A percentile compares a stretch with the other conserved stretches of the same genome.
phyloP scores from a whole-genome alignment of 2,329 filamentous ascomycete species.

The Sporothrix globosa region DNA sequence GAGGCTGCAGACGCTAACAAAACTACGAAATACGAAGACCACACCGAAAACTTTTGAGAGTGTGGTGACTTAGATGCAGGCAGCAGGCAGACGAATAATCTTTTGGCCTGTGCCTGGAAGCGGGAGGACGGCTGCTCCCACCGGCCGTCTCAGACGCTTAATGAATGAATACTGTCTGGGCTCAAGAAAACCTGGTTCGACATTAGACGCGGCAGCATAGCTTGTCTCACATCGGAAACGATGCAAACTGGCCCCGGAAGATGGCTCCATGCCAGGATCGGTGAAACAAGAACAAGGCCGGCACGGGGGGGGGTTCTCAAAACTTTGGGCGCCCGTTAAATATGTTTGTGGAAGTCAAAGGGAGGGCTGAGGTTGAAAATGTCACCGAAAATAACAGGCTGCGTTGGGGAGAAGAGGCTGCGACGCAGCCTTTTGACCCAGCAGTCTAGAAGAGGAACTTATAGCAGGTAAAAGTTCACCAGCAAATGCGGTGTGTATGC shows the following conservation, averaged over 20 bases:
- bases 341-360: background rate
- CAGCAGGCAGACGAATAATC: conserved; percentile 11
- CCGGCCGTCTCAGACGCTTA: background rate
- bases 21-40: background rate
- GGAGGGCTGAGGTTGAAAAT: background rate
- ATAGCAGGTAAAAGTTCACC: too few species aligned
- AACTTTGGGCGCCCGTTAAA: background rate
- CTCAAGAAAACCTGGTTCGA: background rate
- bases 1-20: background rate
- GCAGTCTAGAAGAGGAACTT: background rate
- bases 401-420: background rate
- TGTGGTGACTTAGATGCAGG: background rate
- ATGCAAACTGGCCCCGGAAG: background rate
- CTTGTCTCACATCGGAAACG: background rate
- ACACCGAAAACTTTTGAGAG: background rate
- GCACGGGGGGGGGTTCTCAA: too few species aligned
- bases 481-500: background rate
- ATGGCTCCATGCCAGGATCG: background rate
- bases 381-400: background rate
- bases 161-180: too few species aligned
- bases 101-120: background rate
- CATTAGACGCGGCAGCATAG: background rate
- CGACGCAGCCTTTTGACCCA: background rate
- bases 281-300: too few species aligned
- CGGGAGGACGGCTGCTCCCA: conserved; percentile 8